phyloP scores from a whole-genome alignment of 2,329 filamentous ascomycete genomes.

The Trichophyton equinum region DNA sequence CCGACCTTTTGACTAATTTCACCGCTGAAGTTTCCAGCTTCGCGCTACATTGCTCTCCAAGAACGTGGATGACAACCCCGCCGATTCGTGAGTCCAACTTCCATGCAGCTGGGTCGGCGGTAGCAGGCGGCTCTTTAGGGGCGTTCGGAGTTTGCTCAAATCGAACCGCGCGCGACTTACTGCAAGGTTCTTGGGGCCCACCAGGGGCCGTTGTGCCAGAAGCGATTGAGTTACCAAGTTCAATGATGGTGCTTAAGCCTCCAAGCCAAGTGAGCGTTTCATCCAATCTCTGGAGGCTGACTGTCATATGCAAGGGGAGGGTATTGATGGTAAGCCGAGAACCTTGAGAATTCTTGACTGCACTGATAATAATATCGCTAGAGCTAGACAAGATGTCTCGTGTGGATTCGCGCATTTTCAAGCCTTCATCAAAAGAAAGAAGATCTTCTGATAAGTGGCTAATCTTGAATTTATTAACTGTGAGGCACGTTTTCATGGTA shows the following conservation, averaged over 20 bases:
- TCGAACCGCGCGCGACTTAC: conserved; percentile 40
- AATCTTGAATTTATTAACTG: conserved; percentile 34
- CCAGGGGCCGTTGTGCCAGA: conserved; percentile 49
- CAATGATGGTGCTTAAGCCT: conserved; percentile 79
- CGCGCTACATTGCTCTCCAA: conserved; percentile 64
- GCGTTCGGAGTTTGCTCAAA: conserved; percentile 29
- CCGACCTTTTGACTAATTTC: conserved; percentile 64
- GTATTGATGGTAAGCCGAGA: conserved; percentile 53
- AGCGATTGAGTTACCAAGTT: conserved; percentile 71
- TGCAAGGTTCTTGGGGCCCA: conserved; percentile 21
- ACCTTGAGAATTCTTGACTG: conserved; percentile 22
- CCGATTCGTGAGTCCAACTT: conserved; percentile 69
- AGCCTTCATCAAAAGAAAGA: conserved; percentile 39
- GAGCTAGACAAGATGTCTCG: conserved; percentile 29
- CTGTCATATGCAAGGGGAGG: conserved; percentile 58
- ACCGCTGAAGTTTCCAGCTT: conserved; percentile 65
- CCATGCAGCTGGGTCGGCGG: conserved; percentile 11
- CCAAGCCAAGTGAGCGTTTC: conserved; percentile 83
- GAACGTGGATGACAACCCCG: conserved; percentile 62
- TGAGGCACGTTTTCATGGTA: conserved; percentile 20
- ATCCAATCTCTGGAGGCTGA: conserved; percentile 71
- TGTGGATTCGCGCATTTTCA: conserved; percentile 36
- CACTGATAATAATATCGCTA: conserved; percentile 29
- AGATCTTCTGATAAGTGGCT: conserved; percentile 39
- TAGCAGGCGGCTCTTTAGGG: background rate